Evolutionary conservation across 306 rosid genomes (phyloP), one percentile per base, ranked within the genome.

Genomic region (Astragalus glycyphyllos): DNA sequence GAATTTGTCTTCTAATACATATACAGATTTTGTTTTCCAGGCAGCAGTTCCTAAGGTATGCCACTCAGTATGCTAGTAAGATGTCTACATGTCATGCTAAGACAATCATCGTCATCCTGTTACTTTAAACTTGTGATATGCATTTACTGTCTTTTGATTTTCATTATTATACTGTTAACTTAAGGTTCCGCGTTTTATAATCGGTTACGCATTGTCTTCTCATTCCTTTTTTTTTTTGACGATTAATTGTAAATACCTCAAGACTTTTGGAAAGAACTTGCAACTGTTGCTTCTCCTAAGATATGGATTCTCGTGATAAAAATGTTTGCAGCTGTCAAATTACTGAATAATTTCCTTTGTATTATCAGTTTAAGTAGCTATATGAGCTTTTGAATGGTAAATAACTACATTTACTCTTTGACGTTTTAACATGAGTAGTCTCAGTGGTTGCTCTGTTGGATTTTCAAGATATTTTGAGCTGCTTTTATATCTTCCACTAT

Each of bases 21-120:
- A 78, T 61, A 53, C 97, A 53, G 91, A 87, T 84, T 94, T 94
- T 71, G 83, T 91, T 84, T 94, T 94, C 84, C 99, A 91, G 86
- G 97, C 99, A 13, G 99, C 99, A 35, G 97, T 94, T 82, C 99
- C 99, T 3, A 95, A 95, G 99, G 99, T 91, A 87, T 32, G 68
- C 65, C 49, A 37, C 71, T 51, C 68, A 58, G 38, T 11, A 14
- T 66, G 65, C 47, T 65, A 34, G 29, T 81, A 35, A 58, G 62
- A 57, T 63, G 74, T 58, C 17, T 74, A 31, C 49, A 32, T 58
- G 7, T 31, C 12, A 32, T 76, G 68, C 73, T 54, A 31, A 47
- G 56, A 64, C 71, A 29, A 31, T 68, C 46, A 45, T 67, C 58
- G 46, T 48, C 29, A 46, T 13, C 17, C 53, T 69, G 58, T 51